phyloP scores from a whole-genome alignment of 495 filamentous ascomycete species.

The Pseudomonodictys pantanalensis region DNA sequence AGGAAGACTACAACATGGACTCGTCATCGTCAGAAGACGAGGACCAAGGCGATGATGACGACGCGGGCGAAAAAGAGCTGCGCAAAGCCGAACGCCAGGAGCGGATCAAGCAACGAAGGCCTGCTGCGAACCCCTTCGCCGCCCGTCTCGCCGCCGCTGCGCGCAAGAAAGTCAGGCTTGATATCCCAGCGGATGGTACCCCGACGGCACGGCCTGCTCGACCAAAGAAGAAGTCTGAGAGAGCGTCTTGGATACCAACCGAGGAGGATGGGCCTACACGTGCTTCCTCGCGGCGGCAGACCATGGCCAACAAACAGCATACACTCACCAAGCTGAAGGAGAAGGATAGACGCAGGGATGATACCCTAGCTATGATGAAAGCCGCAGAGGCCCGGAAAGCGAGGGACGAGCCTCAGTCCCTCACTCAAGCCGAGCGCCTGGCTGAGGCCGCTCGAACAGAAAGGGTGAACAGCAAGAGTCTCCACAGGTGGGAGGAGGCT shows the following conservation, averaged over 20 bases:
- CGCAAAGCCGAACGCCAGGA: conserved; percentile 47
- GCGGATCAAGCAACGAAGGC: conserved; percentile 69
- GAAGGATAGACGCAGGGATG: conserved; percentile 73
- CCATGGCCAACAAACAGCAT: conserved; percentile 78
- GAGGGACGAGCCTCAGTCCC: conserved; percentile 66
- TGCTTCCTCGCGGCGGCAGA: conserved; percentile 77
- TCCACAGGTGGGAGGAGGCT: conserved; percentile 90
- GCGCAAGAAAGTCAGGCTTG: conserved; percentile 63
- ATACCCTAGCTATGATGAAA: conserved; percentile 81
- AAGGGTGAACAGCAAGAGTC: conserved; percentile 79
- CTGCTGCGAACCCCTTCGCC: conserved; percentile 42
- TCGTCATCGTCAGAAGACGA: conserved; percentile 75
- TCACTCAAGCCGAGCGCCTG: conserved; percentile 88
- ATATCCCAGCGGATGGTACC: conserved; percentile 50
- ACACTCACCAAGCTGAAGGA: conserved; percentile 80
- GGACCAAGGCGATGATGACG: conserved; percentile 62
- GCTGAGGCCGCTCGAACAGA: conserved; percentile 81
- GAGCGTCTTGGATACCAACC: conserved; percentile 82
- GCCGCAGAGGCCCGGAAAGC: conserved; percentile 77
- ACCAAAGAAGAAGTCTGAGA: conserved; percentile 90
- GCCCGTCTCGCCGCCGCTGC: conserved; percentile 53
- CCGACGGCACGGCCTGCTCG: conserved; percentile 54
- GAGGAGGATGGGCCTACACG: conserved; percentile 75
- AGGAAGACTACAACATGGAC: conserved; percentile 76
- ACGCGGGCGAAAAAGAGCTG: conserved; percentile 52